Base-by-base conservation (phyloP, 805 yeast genomes). In the Jamesozyma hellenica region DNA sequence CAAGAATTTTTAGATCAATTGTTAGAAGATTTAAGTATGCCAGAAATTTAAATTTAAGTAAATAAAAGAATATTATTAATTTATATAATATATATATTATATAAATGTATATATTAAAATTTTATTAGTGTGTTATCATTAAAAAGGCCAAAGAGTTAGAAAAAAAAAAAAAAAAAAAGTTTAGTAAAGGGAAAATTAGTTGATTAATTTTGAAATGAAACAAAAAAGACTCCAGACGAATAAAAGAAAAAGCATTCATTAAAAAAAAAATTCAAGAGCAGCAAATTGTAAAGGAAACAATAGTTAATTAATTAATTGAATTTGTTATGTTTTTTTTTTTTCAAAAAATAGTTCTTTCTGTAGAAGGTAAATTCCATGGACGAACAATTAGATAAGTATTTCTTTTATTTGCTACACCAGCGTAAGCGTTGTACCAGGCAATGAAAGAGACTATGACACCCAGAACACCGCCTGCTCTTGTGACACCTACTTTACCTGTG, bases 341-440 rank as follows among this genome's bases (percentile, higher is more conserved):
- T 16, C 17, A 39, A 9, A 40, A 40, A 10, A 42, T 15, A 3
- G 41, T 37, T 39, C 41, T 50, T 30, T 54, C 58, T 28, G 46
- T 44, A 13, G 48, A 36, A 34, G 69, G 69, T 45, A 65, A 48
- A 27, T 28, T 62, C 64, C 37, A 44, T 46, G 30, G 57, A 60
- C 8, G 51, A 40, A 38, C 29, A 18, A 38, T 16, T 28, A 65
- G 18, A 36, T 64, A 65, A 4, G 85, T 65, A 59, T 82, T 82
- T 52, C 76, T 79, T 28, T 63, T 64, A 43, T 71, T 81, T 25
- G 84, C 76, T 27, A 75, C 56, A 68, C 85, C 86, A 3, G 83
- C 82, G 48, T 67, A 77, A 5, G 85, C 84, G 53, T 78, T 77
- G 53, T 77, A 79, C 79, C 80, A 79, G 1, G 81, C 82, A 36